phyloP scores from a whole-genome alignment of 257 asterid species.

The Asclepias syriaca region DNA sequence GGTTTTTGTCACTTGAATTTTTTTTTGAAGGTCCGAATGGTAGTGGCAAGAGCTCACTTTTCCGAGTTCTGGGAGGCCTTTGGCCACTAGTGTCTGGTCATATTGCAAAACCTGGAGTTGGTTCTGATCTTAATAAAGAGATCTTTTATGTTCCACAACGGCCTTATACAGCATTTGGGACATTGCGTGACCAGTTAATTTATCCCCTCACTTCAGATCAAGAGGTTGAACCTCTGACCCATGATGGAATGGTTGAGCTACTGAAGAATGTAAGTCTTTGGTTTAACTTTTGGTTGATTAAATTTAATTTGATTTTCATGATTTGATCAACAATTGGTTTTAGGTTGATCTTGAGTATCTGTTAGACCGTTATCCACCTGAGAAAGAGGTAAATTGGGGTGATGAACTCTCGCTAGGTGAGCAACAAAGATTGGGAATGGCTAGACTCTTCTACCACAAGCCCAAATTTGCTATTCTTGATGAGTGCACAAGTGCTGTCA shows the following conservation, averaged over 20 bases:
- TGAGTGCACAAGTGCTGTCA: constrained; percentile 99
- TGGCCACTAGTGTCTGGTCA: constrained; percentile 98
- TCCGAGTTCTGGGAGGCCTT: constrained; percentile 97
- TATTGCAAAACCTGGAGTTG: constrained; percentile 94
- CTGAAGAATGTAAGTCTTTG: constrained; percentile 66
- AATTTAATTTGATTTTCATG: neutral
- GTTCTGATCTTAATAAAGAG: constrained; percentile 98
- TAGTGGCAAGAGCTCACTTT: constrained; percentile 99
- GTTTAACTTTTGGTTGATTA: neutral
- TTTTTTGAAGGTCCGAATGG: constrained; percentile 88
- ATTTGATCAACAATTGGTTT: constrained; percentile 3
- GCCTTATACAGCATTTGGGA: constrained; percentile 97
- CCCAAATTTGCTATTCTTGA: constrained; percentile 97
- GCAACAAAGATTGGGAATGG: constrained; percentile 99
- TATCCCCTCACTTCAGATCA: constrained; percentile 91
- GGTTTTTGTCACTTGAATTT: constrained; percentile 6
- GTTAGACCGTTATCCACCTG: constrained; percentile 85
- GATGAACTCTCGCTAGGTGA: constrained; percentile 96
- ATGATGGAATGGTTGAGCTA: constrained; percentile 81
- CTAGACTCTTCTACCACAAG: constrained; percentile 97
- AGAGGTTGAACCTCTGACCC: constrained; percentile 73
- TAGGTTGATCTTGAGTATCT: constrained; percentile 99
- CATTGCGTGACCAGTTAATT: constrained; percentile 95
- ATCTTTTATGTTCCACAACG: constrained; percentile 99
- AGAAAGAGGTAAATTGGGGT: constrained; percentile 98